Percentiles rank a stretch among this genome's conserved stretches.
Conservation (phyloP, 208 protist species). For the Giardia muris region DNA sequence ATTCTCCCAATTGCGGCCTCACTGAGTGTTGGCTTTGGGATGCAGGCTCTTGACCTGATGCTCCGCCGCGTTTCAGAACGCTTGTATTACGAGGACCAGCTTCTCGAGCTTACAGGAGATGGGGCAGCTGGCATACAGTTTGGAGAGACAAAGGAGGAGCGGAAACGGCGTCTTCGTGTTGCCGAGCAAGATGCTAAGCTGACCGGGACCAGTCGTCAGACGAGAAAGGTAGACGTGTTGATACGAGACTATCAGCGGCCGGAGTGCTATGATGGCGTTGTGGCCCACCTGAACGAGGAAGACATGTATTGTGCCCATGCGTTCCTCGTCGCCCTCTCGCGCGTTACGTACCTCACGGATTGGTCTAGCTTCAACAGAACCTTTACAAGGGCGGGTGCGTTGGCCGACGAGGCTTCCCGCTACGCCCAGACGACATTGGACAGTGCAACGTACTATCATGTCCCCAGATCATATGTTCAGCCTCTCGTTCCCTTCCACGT, state of each 20-base stretch:
- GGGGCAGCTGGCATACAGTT: not conserved
- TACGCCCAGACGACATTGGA: not conserved
- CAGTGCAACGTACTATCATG: not conserved
- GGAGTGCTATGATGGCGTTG: not conserved
- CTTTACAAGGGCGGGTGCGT: not conserved
- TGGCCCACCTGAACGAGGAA: not conserved
- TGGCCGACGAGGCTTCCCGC: not conserved
- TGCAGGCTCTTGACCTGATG: not conserved
- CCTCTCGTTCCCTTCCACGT: not conserved
- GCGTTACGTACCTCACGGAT: not conserved
- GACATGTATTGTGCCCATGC: not conserved
- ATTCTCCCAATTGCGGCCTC: not conserved
- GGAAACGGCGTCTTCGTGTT: not conserved
- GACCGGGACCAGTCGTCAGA: not conserved
- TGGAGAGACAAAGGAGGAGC: not conserved
- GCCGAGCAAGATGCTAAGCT: not conserved
- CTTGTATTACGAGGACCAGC: not conserved
- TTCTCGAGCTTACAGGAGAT: not conserved
- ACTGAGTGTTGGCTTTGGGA: not conserved
- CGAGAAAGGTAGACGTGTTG: not conserved
- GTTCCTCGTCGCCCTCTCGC: not conserved
- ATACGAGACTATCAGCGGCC: not conserved
- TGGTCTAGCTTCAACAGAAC: not conserved
- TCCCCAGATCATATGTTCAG: not conserved
- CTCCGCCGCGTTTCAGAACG: not conserved